Evolutionary conservation across 2,329 filamentous ascomycete genomes (phyloP).

Genomic region (Orbilia brochopaga): DNA sequence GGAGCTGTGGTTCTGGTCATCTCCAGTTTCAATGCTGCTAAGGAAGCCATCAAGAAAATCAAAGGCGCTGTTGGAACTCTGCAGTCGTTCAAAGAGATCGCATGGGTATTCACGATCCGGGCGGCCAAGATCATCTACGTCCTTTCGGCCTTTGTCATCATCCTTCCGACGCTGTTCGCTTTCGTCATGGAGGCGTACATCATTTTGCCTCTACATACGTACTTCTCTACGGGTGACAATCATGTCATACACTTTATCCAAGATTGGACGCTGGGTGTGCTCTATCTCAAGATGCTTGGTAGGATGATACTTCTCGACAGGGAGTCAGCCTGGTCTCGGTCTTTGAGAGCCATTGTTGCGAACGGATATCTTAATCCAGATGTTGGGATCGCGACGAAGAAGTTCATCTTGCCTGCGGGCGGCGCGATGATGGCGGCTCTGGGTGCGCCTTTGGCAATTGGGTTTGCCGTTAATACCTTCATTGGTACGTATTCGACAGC

Average conservation of each 20-base stretch:
- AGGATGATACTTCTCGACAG: constrained; percentile 73
- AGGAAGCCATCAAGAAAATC: constrained; percentile 25
- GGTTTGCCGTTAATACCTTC: constrained; percentile 62
- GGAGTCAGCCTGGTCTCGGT: constrained; percentile 73
- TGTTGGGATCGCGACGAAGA: constrained; percentile 77
- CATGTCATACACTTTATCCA: constrained; percentile 88
- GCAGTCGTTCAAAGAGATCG: constrained; percentile 34
- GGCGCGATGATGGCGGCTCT: constrained; percentile 70
- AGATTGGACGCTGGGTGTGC: constrained; percentile 88
- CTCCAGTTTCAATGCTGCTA: constrained; percentile 54
- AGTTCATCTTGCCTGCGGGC: constrained; percentile 78
- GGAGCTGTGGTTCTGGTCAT: constrained; percentile 70
- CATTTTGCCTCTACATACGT: constrained; percentile 83
- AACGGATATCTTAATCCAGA: constrained; percentile 81
- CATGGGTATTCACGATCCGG: constrained; percentile 38
- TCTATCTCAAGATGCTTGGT: constrained; percentile 82
- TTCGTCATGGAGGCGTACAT: constrained; percentile 85
- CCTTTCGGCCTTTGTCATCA: constrained; percentile 73
- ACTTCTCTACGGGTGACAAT: constrained; percentile 61
- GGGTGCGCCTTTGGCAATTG: constrained; percentile 68
- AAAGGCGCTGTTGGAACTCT: constrained; percentile 31
- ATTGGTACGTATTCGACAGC: constrained; percentile 47
- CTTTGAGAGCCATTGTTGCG: constrained; percentile 67
- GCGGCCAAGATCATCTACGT: constrained; percentile 70
- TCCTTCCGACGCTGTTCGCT: constrained; percentile 81